A percentile compares a stretch with the other conserved stretches of the same genome.
Evolutionary conservation across 768 basidiomycete genomes (phyloP).

Genomic region (Boletus sp.): DNA sequence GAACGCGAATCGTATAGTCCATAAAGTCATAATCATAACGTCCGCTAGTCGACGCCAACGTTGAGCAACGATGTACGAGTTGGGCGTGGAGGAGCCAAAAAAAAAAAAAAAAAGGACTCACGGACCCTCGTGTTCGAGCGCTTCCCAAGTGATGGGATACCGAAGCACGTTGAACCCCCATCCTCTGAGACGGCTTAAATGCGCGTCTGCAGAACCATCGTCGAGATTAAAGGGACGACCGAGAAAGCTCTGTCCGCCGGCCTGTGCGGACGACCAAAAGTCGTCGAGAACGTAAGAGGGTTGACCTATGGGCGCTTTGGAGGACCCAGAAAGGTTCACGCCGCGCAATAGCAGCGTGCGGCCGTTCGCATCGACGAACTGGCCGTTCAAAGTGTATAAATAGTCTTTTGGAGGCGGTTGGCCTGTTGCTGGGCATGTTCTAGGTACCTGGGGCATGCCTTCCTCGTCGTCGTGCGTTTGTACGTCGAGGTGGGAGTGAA

Average conservation of each 20-base stretch:
- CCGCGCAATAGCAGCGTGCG: constrained; percentile 84
- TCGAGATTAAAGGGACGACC: constrained; percentile 80
- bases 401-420: constrained; percentile 28
- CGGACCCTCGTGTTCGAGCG: constrained; percentile 93
- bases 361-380: constrained; percentile 72
- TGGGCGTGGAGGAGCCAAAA: too few relatives aligned
- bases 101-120: constrained; percentile 44
- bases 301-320: constrained; percentile 75
- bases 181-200: constrained; percentile 76
- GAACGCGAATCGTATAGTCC: constrained; percentile 82
- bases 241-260: constrained; percentile 65
- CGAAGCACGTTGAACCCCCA: constrained; percentile 94
- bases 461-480: constrained; percentile 1
- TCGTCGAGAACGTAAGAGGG: constrained; percentile 66
- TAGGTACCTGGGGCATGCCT: constrained; percentile 21
- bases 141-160: constrained; percentile 90
- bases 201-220: constrained; percentile 80
- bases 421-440: constrained; percentile 18
- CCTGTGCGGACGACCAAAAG: constrained; percentile 81
- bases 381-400: constrained; percentile 62
- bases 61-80: background rate
- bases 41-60: constrained; percentile 47
- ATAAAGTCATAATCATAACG: constrained; percentile 90
- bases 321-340: constrained; percentile 89
- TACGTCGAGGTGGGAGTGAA: background rate